These are phyloP conservation scores for Pulveroboletus ravenelii DNA, from an alignment of 768 basidiomycete genomes.

Conservation along the genomic window DNA sequence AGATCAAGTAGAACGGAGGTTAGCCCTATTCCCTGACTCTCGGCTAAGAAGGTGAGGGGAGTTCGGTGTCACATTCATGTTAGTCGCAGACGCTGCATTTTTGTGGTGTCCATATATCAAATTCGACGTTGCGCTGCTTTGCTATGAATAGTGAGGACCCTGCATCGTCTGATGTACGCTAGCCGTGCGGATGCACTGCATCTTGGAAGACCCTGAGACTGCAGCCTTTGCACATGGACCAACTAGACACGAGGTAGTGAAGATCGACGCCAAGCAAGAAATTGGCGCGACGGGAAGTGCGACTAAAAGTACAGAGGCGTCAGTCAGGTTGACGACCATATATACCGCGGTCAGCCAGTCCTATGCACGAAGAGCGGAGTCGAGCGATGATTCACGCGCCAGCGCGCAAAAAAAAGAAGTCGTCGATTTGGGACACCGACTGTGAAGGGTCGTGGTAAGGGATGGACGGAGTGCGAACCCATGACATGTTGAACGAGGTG, in stretches of 20 bases:
- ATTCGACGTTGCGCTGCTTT: slow-evolving; percentile 19
- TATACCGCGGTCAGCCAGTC: neutral
- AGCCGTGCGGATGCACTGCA: slow-evolving; percentile 24
- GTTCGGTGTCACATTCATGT: slow-evolving; percentile 15
- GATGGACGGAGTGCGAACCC: slow-evolving; percentile 6
- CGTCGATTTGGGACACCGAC: slow-evolving; percentile 4
- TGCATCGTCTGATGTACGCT: slow-evolving; percentile 19
- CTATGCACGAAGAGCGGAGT: neutral
- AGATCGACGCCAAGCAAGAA: neutral
- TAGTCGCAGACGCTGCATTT: slow-evolving; percentile 15
- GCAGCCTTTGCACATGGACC: slow-evolving; percentile 9
- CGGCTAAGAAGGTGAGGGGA: slow-evolving; percentile 4
- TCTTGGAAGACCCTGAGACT: slow-evolving; percentile 20
- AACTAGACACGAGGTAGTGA: slow-evolving; percentile 1
- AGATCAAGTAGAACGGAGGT: slow-evolving; percentile 48
- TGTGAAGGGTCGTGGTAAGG: neutral
- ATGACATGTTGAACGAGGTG: slow-evolving; percentile 10
- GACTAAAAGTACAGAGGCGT: neutral
- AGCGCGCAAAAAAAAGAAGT: neutral
- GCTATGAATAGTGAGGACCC: slow-evolving; percentile 16
- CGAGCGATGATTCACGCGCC: too few relatives aligned
- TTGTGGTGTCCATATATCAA: slow-evolving; percentile 26
- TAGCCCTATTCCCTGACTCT: slow-evolving; percentile 10
- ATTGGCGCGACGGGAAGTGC: neutral
- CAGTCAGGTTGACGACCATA: slow-evolving; percentile 9